Percentiles rank a stretch among this genome's conserved stretches.
Conservation (phyloP, 2,329 filamentous ascomycete genomes). For the Parastagonospora avenae region DNA sequence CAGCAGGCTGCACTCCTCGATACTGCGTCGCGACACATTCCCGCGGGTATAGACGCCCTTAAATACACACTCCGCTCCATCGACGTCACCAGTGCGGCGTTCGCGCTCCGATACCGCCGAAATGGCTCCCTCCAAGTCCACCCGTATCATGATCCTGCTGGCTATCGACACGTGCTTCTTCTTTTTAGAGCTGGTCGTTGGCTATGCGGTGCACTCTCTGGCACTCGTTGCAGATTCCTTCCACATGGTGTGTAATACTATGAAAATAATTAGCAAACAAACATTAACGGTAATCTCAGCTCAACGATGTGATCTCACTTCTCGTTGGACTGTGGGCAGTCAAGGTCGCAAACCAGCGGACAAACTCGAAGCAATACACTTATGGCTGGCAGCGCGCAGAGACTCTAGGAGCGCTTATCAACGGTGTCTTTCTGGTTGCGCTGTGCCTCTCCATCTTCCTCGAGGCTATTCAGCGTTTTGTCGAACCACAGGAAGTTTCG, state of each 20-base stretch:
- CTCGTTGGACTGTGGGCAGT: slow-evolving; percentile 95
- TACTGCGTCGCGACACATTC: not conserved
- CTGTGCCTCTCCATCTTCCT: slow-evolving; percentile 96
- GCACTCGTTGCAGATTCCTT: slow-evolving; percentile 96
- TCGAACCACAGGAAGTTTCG: slow-evolving; percentile 85
- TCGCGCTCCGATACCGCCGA: slow-evolving; percentile 23
- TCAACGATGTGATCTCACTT: slow-evolving; percentile 97
- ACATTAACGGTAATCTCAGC: slow-evolving; percentile 52
- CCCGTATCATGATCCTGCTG: slow-evolving; percentile 90
- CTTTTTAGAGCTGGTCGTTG: slow-evolving; percentile 79
- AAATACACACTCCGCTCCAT: not conserved
- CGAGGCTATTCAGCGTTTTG: slow-evolving; percentile 88
- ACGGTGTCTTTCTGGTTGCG: slow-evolving; percentile 95
- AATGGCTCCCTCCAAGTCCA: slow-evolving; percentile 92
- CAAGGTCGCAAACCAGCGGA: slow-evolving; percentile 80
- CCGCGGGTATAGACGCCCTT: not conserved
- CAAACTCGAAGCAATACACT: slow-evolving; percentile 84
- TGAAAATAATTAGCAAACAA: not conserved
- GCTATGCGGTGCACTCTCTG: slow-evolving; percentile 86
- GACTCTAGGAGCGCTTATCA: slow-evolving; percentile 93
- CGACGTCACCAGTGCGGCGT: slow-evolving; percentile 2
- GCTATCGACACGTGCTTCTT: slow-evolving; percentile 90
- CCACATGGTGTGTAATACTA: slow-evolving; percentile 76
- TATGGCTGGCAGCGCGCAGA: slow-evolving; percentile 98
- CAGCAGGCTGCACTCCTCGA: not conserved